Conservation (phyloP, 1,284 basidiomycete genomes). For the Ustilago hordei region DNA sequence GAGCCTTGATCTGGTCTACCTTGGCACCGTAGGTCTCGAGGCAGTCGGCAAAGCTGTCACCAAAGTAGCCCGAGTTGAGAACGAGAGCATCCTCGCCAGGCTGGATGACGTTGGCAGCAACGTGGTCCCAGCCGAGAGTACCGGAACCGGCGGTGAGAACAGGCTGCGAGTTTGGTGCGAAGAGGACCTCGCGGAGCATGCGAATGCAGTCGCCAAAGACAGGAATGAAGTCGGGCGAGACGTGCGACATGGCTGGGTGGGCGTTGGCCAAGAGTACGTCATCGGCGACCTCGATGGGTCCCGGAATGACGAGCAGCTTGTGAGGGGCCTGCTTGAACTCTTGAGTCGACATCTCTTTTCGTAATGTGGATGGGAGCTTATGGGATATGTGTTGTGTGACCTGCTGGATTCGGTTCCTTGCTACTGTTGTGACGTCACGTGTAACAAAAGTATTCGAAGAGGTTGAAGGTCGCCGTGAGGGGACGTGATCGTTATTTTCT, state of each 20-base stretch:
- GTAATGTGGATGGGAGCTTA: constrained; percentile 52
- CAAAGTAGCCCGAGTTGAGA: constrained; percentile 73
- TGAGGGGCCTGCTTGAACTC: constrained; percentile 64
- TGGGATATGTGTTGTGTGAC: constrained; percentile 39
- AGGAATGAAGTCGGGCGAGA: constrained; percentile 88
- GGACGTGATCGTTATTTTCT: constrained; percentile 21
- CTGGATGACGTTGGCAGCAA: constrained; percentile 79
- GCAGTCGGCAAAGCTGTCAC: constrained; percentile 68
- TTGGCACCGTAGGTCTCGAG: constrained; percentile 85
- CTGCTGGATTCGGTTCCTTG: constrained; percentile 42
- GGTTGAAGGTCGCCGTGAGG: constrained; percentile 32
- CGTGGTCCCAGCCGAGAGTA: constrained; percentile 85
- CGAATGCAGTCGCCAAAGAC: constrained; percentile 90
- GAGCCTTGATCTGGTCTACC: constrained; percentile 86
- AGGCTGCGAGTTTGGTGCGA: constrained; percentile 74
- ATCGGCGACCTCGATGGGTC: constrained; percentile 84
- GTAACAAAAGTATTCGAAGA: constrained; percentile 7
- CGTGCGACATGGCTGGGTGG: constrained; percentile 75
- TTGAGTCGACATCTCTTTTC: constrained; percentile 45
- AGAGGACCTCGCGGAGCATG: constrained; percentile 77
- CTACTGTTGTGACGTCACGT: constrained; percentile 29
- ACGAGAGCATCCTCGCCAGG: constrained; percentile 84
- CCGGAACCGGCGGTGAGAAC: constrained; percentile 92
- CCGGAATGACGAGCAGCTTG: constrained; percentile 75
- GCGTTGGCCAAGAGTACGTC: constrained; percentile 74